Percentiles rank a stretch among this genome's conserved stretches.
Evolutionary conservation across 75 land plant genomes (phyloP).

Genomic region (Pinus tabuliformis): DNA sequence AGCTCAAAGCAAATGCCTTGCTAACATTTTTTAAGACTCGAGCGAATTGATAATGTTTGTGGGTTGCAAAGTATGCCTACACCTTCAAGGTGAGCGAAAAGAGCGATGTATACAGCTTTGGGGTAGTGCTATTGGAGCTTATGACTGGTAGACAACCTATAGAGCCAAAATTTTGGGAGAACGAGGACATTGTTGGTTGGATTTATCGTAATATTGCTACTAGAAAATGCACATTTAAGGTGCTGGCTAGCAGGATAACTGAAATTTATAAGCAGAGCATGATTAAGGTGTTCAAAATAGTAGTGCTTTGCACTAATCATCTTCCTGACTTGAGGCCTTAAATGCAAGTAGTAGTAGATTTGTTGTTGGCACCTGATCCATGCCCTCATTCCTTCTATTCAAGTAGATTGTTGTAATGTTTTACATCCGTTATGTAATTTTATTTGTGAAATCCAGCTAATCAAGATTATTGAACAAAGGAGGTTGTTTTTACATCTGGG

Average conservation of each 20-base stretch:
- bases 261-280: conserved; percentile 54
- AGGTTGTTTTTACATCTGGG: too few species aligned
- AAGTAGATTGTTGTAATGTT: too few species aligned
- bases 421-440: too few species aligned
- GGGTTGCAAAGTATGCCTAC: conserved; percentile 58
- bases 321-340: conserved; percentile 50
- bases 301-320: conserved; percentile 54
- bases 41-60: not conserved
- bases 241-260: conserved; percentile 48
- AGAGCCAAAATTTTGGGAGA: conserved; percentile 66
- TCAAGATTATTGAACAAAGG: too few species aligned
- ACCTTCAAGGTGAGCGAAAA: conserved; percentile 63
- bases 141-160: conserved; percentile 62
- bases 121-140: conserved; percentile 70
- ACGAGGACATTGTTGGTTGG: conserved; percentile 60
- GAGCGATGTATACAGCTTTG: conserved; percentile 80
- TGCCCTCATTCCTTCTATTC: not conserved
- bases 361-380: conserved; percentile 55
- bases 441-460: too few species aligned
- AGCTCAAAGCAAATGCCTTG: not conserved
- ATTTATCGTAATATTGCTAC: conserved; percentile 41
- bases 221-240: conserved; percentile 43
- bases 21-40: not conserved
- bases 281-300: conserved; percentile 55
- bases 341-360: conserved; percentile 68